phyloP scores from a whole-genome alignment of 257 asterid genomes.

The Solanum peruvianum region DNA sequence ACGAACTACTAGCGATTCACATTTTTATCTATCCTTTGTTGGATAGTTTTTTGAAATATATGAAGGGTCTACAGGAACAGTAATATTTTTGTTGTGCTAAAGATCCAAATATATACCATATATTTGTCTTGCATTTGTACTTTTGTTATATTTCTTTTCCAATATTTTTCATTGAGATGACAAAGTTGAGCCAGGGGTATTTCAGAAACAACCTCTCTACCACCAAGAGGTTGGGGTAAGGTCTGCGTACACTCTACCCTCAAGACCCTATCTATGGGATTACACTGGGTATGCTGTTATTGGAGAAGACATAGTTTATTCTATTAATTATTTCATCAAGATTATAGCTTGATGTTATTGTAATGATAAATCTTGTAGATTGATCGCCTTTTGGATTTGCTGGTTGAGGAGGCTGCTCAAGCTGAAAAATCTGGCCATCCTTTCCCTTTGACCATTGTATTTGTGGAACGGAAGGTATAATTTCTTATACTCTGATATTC shows the following conservation, averaged over 20 bases:
- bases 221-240: not conserved
- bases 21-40: not conserved
- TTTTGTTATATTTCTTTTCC: not conserved
- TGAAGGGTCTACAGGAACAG: not conserved
- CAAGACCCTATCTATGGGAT: not conserved
- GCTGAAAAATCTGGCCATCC: slow-evolving; percentile 54
- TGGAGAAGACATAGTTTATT: not conserved
- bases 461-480: slow-evolving; percentile 85
- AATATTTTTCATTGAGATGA: not conserved
- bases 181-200: not conserved
- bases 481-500: not conserved
- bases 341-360: not conserved
- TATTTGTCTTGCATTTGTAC: not conserved
- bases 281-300: not conserved
- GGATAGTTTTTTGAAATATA: not conserved
- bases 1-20: not conserved
- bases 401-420: slow-evolving; percentile 74
- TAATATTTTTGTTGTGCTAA: not conserved
- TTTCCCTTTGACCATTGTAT: slow-evolving; percentile 81
- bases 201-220: not conserved
- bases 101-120: not conserved
- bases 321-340: not conserved
- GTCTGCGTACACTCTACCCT: not conserved
- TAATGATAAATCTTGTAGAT: slow-evolving; percentile 34
- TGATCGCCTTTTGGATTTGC: slow-evolving; percentile 68